phyloP scores from a whole-genome alignment of 2,329 filamentous ascomycete genomes.

The Mariannaea sp. region DNA sequence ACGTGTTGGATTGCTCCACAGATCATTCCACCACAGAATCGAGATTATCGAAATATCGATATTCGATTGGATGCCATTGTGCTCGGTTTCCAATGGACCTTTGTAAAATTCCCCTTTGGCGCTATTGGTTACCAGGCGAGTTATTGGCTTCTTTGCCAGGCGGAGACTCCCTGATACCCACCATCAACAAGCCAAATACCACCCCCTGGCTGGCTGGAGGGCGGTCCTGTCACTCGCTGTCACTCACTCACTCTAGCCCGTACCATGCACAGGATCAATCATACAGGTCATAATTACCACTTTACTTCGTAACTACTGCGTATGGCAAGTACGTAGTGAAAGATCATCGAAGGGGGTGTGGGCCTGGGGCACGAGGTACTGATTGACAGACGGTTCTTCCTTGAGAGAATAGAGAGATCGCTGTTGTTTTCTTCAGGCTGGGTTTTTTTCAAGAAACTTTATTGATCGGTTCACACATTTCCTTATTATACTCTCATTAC shows the following conservation, averaged over 20 bases:
- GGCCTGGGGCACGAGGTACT: constrained; percentile 1
- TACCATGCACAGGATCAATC: constrained; percentile 1
- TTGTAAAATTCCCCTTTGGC: constrained; percentile 29
- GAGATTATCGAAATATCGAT: constrained; percentile 29
- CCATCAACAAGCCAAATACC: constrained; percentile 5
- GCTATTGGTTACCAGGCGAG: constrained; percentile 2
- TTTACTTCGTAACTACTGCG: too few species aligned
- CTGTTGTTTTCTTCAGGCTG: constrained; percentile 9
- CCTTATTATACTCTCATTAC: too few species aligned
- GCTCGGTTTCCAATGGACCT: constrained; percentile 24
- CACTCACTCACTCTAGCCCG: too few species aligned
- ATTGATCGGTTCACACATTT: too few species aligned
- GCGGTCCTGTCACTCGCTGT: too few species aligned
- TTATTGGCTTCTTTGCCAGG: constrained; percentile 2
- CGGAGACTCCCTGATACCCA: neutral
- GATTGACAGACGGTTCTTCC: too few species aligned
- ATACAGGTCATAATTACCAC: too few species aligned
- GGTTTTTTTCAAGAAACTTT: too few species aligned
- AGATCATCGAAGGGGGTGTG: constrained; percentile 8
- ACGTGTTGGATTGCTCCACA: too few species aligned
- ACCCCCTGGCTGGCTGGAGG: too few species aligned
- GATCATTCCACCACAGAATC: constrained; percentile 16
- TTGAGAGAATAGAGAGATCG: constrained; percentile 16
- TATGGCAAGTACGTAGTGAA: too few species aligned
- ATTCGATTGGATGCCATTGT: constrained; percentile 28